A percentile compares a stretch with the other conserved stretches of the same genome.
These are phyloP conservation scores for Fusarium pseudonygamai DNA, from an alignment of 2,329 filamentous ascomycete species.

Conservation along the genomic window DNA sequence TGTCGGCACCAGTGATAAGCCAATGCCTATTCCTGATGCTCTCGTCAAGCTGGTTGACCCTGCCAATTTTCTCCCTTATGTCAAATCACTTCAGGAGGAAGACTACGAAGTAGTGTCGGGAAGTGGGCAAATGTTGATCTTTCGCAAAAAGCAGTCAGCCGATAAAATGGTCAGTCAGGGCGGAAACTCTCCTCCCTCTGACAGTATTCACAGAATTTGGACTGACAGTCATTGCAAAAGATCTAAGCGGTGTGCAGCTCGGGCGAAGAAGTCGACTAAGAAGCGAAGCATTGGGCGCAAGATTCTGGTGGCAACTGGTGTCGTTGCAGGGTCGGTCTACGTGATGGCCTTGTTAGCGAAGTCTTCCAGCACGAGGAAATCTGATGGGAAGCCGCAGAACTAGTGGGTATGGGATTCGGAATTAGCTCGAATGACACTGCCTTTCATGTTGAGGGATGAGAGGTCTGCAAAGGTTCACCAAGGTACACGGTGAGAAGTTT, in stretches of 20 bases:
- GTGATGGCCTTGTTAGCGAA: conserved; percentile 67
- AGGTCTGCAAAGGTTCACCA: neutral
- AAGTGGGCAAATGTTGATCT: conserved; percentile 70
- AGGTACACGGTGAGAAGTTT: neutral
- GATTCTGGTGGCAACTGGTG: conserved; percentile 62
- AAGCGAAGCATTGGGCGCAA: conserved; percentile 57
- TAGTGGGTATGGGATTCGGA: conserved; percentile 1
- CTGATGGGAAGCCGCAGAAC: conserved; percentile 37
- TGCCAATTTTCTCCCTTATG: conserved; percentile 71
- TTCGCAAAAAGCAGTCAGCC: conserved; percentile 64
- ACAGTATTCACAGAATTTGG: conserved; percentile 54
- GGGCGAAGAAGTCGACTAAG: conserved; percentile 44
- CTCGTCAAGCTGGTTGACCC: conserved; percentile 70
- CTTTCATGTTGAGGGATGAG: neutral
- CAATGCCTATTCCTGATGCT: conserved; percentile 67
- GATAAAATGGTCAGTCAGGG: conserved; percentile 61
- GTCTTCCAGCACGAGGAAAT: conserved; percentile 61
- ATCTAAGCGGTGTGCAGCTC: neutral
- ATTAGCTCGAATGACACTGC: neutral
- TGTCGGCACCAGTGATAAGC: conserved; percentile 57
- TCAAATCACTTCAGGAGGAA: conserved; percentile 64
- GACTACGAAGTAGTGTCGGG: conserved; percentile 75
- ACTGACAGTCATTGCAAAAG: conserved; percentile 43
- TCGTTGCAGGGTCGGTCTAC: conserved; percentile 66
- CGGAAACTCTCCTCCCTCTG: conserved; percentile 70